These are phyloP conservation scores for Aegilops umbellulata DNA, from an alignment of 176 grass and related monocot species.

Conservation along the genomic window DNA sequence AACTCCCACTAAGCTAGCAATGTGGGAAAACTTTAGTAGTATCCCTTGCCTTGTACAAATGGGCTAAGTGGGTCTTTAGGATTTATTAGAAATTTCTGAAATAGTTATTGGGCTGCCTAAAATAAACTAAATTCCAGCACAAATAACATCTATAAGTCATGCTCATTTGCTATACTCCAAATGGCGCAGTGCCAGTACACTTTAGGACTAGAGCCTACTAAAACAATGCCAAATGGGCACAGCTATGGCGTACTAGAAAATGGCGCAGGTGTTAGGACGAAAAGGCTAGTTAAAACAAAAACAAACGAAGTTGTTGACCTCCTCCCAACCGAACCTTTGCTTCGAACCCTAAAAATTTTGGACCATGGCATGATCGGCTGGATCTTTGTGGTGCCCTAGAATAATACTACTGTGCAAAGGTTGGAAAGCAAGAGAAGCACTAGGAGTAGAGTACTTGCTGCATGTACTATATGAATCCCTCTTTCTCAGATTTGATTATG, in stretches of 20 bases:
- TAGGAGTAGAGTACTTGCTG: too few relatives aligned
- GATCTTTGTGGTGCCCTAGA: constrained; percentile 29
- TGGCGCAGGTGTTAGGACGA: neutral
- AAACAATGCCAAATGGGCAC: neutral
- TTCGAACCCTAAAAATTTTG: constrained; percentile 6
- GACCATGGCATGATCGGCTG: constrained; percentile 30
- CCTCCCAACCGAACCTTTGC: constrained; percentile 12
- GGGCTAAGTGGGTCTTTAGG: too few relatives aligned
- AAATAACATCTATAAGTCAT: too few relatives aligned
- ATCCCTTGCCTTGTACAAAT: too few relatives aligned
- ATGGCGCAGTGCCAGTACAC: neutral
- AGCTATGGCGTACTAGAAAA: neutral
- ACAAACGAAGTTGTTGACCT: constrained; percentile 33
- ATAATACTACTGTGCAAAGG: constrained; percentile 11
- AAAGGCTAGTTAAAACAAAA: neutral
- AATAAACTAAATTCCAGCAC: too few relatives aligned
- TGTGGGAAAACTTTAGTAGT: too few relatives aligned
- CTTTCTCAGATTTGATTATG: constrained; percentile 19
- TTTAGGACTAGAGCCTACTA: neutral
- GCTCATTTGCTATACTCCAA: neutral
- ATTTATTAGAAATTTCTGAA: too few relatives aligned
- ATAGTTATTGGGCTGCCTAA: too few relatives aligned
- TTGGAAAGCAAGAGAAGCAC: constrained; percentile 36
- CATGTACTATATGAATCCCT: neutral
- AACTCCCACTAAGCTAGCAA: too few relatives aligned